Base-by-base conservation (phyloP, 805 yeast species). In the Blastobotrys americana region DNA sequence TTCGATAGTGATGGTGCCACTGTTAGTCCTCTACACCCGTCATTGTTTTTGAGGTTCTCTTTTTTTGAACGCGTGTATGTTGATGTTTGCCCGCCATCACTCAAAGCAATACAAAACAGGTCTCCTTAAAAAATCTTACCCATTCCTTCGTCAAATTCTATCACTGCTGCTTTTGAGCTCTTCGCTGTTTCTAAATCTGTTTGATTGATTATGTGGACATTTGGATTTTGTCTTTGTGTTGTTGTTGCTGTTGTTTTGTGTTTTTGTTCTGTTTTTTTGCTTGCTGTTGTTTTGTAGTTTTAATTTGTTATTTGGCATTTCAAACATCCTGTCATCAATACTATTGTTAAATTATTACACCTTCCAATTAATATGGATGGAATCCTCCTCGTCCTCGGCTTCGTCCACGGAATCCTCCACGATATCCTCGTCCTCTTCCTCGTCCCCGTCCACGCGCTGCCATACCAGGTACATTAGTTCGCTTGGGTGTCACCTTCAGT, bases 401-500 rank as follows among this genome's bases (percentile, higher is more conserved):
- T 39, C 72, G 59, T 5, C 69, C 69, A 5, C 70, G 53, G 46
- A 55, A 58, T 34, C 59, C 64, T 1, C 72, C 70, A 17, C 56
- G 41, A 9, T 43, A 47, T 35, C 69, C 51, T 19, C 71, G 57
- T 8, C 76, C 74, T 34, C 78, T 55, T 5, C 77, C 73, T 21
- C 80, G 61, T 2, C 78, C 74, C 5, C 80, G 61, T 8, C 80
- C 74, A 6, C 72, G 65, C 23, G 73, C 67, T 31, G 65, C 57
- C 56, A 79, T 68, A 1, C 90, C 90, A 2, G 94, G 95, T 17
- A 85, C 63, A 55, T 87, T 86, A 2, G 95, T 85, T 56, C 95
- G 73, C 61, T 86, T 86, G 16, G 84, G 80, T 28, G 72, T 68
- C 25, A 87, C 93, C 60, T 82, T 84, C 54, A 87, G 68, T 49